A percentile compares a stretch with the other conserved stretches of the same genome.
phyloP scores from a whole-genome alignment of 2,329 filamentous ascomycete genomes.

The Furcasterigmium sp. region DNA sequence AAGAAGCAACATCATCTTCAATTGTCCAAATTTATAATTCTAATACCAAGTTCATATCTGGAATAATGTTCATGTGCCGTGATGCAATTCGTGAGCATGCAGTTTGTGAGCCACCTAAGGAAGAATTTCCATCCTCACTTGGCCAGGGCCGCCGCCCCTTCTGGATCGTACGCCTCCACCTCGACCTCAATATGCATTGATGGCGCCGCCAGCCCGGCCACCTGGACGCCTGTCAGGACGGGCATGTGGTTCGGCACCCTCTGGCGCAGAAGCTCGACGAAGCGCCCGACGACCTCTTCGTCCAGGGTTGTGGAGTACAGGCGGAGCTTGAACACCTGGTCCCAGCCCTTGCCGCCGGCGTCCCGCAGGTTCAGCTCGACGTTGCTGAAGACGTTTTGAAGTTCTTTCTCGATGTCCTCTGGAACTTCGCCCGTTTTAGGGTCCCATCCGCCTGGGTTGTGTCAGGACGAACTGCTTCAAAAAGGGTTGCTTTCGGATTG shows the following conservation, averaged over 20 bases:
- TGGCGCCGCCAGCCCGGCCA: slow-evolving; percentile 28
- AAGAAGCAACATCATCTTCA: no score
- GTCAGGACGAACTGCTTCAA: no score
- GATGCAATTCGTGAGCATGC: no score
- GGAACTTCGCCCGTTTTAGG: slow-evolving; percentile 12
- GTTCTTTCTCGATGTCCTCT: slow-evolving; percentile 25
- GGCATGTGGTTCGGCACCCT: slow-evolving; percentile 36
- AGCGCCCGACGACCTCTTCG: slow-evolving; percentile 23
- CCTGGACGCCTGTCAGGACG: slow-evolving; percentile 36
- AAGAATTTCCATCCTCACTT: neutral
- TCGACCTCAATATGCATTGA: slow-evolving; percentile 43
- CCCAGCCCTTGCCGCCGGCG: slow-evolving; percentile 42
- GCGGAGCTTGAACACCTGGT: slow-evolving; percentile 36
- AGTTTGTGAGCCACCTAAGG: no score
- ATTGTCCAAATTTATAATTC: no score
- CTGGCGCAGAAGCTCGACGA: slow-evolving; percentile 27
- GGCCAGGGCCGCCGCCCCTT: no score
- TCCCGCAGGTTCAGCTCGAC: slow-evolving; percentile 35
- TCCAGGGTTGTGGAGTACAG: slow-evolving; percentile 28
- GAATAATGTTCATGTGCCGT: no score
- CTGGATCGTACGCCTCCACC: slow-evolving; percentile 23
- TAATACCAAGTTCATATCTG: no score
- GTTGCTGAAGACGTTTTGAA: slow-evolving; percentile 40
- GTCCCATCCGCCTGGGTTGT: slow-evolving; percentile 6
- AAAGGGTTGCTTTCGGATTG: no score